Base-by-base conservation (phyloP, 257 asterid genomes). In the Primulina tabacum region DNA sequence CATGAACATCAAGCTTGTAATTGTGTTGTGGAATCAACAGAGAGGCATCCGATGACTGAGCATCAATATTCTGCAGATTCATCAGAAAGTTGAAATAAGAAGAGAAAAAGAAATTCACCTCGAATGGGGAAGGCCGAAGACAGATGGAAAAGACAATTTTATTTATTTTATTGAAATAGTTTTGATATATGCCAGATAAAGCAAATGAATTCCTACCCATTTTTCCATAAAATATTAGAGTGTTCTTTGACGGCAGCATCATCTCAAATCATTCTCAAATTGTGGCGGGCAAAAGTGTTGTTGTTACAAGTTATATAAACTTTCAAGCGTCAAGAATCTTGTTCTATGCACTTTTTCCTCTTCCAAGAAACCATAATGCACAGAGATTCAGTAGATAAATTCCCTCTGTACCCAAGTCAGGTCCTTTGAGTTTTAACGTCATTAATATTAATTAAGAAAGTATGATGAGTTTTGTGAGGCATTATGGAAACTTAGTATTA, bases 21-120 rank as follows among this genome's bases (percentile, higher is more conserved):
- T 88, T 94, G 81, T 91, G 99, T 69, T 94, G 99, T 64, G 97
- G 97, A 81, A 91, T 89, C 77, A 94, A 64, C 62, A 82, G 90
- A 60, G 99, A 85, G 33, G 96, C 92, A 74, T 89, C 97, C 43
- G 96, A 85, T 57, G 90, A 55, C 67, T 86, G 89, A 59, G 81
- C 83, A 40, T 86, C 92, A 70, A 73, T 67, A 68, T 83, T 90
- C 99, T 91, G 87, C 79, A 86, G 65, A 69, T 72, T 40, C 20
- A 55, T 40, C 30, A 55, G 14, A 70, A 69, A 65, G 68, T 68
- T 20, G 12, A 67, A 77, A 68, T 80, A 73, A 87, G 80, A 60
- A 63, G 2, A 63, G 55, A 26, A 57, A 75, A 64, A 18, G 59
- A 37, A 4, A 60, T 35, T 35, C 53, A 50, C 60, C 53, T 65